Evolutionary conservation across 768 basidiomycete genomes (phyloP).

Genomic region (Tylopilus sp.): DNA sequence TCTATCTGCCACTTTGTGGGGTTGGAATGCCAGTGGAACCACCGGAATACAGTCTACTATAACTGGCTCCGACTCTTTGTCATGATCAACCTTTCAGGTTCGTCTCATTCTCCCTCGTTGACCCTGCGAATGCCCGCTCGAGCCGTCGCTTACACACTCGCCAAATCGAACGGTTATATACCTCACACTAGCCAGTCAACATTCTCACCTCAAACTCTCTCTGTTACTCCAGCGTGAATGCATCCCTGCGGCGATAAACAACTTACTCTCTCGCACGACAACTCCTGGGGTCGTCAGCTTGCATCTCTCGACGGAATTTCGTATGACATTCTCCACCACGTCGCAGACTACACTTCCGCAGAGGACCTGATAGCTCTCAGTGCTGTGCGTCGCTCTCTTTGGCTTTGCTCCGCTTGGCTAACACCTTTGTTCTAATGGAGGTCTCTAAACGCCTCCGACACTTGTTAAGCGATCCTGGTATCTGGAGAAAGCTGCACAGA

Average conservation of each 20-base stretch:
- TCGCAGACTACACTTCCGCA: background rate
- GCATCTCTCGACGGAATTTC: slow-evolving; percentile 4
- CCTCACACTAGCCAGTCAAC: too few relatives aligned
- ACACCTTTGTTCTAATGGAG: background rate
- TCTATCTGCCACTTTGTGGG: background rate
- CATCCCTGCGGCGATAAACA: background rate
- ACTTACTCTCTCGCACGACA: background rate
- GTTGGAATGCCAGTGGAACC: background rate
- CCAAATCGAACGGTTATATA: too few relatives aligned
- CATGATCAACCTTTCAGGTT: background rate
- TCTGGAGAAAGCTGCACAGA: slow-evolving; percentile 4
- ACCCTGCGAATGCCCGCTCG: too few relatives aligned
- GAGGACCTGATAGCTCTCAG: slow-evolving; percentile 5
- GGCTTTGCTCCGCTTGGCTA: background rate
- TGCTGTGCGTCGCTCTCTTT: background rate
- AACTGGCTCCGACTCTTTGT: too few relatives aligned
- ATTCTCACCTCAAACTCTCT: background rate
- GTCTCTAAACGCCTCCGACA: background rate
- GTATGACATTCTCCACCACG: slow-evolving; percentile 1
- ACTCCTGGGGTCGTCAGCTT: background rate
- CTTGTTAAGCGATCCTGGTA: slow-evolving; percentile 2
- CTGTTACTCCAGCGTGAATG: background rate
- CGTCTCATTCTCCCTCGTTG: too few relatives aligned
- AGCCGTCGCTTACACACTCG: too few relatives aligned
- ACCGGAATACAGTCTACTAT: background rate